These are phyloP conservation scores for Lactarius evosmus DNA, from an alignment of 768 basidiomycete genomes.

Conservation along the genomic window DNA sequence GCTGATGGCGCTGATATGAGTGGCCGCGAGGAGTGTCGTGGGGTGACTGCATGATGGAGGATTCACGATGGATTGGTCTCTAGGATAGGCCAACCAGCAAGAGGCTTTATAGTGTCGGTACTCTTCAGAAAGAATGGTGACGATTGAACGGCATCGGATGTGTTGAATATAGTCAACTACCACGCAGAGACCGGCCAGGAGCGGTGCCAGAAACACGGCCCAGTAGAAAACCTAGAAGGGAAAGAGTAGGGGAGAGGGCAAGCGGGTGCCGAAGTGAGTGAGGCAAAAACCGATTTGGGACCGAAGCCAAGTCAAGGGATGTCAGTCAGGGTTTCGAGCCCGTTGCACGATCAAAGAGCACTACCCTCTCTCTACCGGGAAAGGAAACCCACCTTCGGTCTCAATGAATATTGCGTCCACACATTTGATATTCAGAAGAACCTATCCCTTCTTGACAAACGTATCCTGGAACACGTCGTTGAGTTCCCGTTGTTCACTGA, in stretches of 20 bases:
- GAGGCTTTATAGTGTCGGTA: conserved; percentile 22
- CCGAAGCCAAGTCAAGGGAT: conserved; percentile 19
- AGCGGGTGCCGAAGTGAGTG: conserved; percentile 15
- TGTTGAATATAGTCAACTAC: conserved; percentile 19
- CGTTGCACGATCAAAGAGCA: conserved; percentile 19
- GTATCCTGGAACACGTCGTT: conserved; percentile 1
- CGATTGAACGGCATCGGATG: conserved; percentile 25
- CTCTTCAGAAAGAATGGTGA: conserved; percentile 15
- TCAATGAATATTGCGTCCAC: conserved; percentile 7
- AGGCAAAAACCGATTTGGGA: conserved; percentile 21
- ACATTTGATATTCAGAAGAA: conserved; percentile 20
- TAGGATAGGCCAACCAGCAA: conserved; percentile 8
- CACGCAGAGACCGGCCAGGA: conserved; percentile 20
- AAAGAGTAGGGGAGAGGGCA: conserved; percentile 17
- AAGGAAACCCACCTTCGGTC: conserved; percentile 22
- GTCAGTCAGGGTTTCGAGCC: conserved; percentile 22
- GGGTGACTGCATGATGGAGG: conserved; percentile 24
- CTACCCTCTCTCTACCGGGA: neutral
- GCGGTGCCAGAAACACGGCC: conserved; percentile 20
- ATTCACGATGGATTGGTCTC: conserved; percentile 13
- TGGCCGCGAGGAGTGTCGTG: conserved; percentile 19
- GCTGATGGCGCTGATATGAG: conserved; percentile 20
- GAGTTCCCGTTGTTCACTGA: conserved; percentile 4
- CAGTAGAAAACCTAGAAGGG: conserved; percentile 16
- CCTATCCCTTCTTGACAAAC: conserved; percentile 12